These are phyloP conservation scores for Melastoma candidum DNA, from an alignment of 441 rosid species.

Conservation along the genomic window DNA sequence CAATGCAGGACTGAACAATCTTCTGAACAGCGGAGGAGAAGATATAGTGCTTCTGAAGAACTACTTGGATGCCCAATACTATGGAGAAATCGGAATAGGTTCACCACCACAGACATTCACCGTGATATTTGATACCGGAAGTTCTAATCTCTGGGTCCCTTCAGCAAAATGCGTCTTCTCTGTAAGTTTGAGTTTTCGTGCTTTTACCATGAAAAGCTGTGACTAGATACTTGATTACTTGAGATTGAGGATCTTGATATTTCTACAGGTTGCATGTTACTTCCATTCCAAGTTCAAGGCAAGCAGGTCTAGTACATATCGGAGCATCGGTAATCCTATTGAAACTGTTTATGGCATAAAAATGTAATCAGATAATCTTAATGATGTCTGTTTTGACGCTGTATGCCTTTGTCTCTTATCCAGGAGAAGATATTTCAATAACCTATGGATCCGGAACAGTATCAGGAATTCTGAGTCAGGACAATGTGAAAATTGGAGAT, in stretches of 20 bases:
- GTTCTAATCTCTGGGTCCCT: slow-evolving; percentile 88
- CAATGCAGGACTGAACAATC: slow-evolving; percentile 2
- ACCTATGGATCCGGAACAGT: slow-evolving; percentile 67
- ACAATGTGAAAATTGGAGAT: slow-evolving; percentile 57
- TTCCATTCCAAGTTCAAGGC: slow-evolving; percentile 64
- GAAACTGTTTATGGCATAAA: background rate
- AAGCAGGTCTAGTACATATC: slow-evolving; percentile 46
- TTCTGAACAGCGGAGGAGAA: slow-evolving; percentile 16
- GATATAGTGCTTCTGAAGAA: slow-evolving; percentile 51
- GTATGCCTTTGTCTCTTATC: slow-evolving; percentile 11
- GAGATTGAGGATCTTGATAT: slow-evolving; percentile 7
- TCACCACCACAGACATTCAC: slow-evolving; percentile 67
- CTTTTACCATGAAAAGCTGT: background rate
- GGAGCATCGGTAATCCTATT: slow-evolving; percentile 31
- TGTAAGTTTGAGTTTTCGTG: slow-evolving; percentile 28
- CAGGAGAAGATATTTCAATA: slow-evolving; percentile 52
- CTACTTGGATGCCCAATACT: slow-evolving; percentile 63
- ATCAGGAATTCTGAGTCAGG: slow-evolving; percentile 73
- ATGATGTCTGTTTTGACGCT: slow-evolving; percentile 1
- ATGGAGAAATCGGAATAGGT: slow-evolving; percentile 65
- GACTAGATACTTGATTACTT: background rate
- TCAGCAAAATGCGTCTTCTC: slow-evolving; percentile 61
- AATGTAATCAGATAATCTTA: slow-evolving; percentile 20
- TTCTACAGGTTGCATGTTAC: slow-evolving; percentile 59
- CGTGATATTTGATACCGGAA: slow-evolving; percentile 75